Percentiles rank a stretch among this genome's conserved stretches.
Conservation (phyloP, 108 stramenopile genomes). For the Fistulifera pelliculosa region DNA sequence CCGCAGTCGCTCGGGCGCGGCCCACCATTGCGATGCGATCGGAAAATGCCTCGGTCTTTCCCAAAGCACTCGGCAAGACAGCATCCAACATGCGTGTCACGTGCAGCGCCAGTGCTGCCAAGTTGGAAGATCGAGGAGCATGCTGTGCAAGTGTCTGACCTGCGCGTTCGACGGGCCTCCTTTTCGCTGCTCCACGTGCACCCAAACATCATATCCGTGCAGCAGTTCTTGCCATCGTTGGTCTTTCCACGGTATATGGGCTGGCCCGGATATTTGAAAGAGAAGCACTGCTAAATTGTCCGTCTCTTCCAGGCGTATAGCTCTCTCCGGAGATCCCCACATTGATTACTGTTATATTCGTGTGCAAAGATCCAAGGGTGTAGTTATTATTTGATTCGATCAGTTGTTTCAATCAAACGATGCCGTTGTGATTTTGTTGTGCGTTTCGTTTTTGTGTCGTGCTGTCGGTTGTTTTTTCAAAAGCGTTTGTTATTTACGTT, state of each 20-base stretch:
- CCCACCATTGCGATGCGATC: conserved; percentile 55
- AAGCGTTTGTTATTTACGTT: too few species aligned
- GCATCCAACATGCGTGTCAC: conserved; percentile 60
- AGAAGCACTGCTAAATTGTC: conserved; percentile 37
- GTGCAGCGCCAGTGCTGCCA: conserved; percentile 65
- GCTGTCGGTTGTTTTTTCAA: too few species aligned
- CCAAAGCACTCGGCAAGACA: conserved; percentile 14
- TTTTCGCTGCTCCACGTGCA: conserved; percentile 47
- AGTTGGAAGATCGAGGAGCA: conserved; percentile 46
- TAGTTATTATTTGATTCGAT: too few species aligned
- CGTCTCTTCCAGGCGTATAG: conserved; percentile 25
- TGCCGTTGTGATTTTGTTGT: too few species aligned
- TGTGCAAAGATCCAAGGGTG: too few species aligned
- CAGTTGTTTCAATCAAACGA: too few species aligned
- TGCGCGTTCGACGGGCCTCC: background rate
- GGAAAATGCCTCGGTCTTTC: conserved; percentile 16
- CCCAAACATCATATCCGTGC: conserved; percentile 61
- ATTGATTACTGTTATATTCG: too few species aligned
- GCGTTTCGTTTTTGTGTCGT: too few species aligned
- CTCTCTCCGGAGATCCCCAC: conserved; percentile 4
- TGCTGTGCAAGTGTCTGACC: conserved; percentile 13
- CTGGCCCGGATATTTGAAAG: conserved; percentile 58
- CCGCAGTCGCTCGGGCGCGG: conserved; percentile 69
- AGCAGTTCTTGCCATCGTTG: conserved; percentile 68
- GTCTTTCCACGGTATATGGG: conserved; percentile 63